Conservation (phyloP, 1,139 yeast genomes). For the Yamadazyma buinensis region DNA sequence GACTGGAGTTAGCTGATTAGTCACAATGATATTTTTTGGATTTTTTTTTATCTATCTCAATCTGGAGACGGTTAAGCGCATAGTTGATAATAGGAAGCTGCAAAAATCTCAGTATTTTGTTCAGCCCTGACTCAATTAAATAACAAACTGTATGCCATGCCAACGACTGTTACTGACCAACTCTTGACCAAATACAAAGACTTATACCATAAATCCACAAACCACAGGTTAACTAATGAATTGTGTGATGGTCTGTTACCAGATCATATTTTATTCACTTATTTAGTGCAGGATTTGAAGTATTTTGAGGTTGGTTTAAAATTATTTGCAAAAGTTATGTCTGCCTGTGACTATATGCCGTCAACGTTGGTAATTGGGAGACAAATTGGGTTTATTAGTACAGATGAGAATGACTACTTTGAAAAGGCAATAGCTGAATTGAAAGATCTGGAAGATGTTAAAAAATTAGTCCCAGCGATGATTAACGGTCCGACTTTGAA, state of each 20-base stretch:
- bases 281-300: slow-evolving; percentile 46
- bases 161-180: slow-evolving; percentile 14
- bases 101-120: slow-evolving; percentile 1
- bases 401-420: slow-evolving; percentile 49
- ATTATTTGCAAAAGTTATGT: slow-evolving; percentile 42
- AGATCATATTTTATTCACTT: slow-evolving; percentile 38
- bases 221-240: slow-evolving; percentile 44
- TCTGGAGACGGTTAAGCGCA: slow-evolving; percentile 7
- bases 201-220: slow-evolving; percentile 24
- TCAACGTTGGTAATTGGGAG: slow-evolving; percentile 40
- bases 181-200: slow-evolving; percentile 20
- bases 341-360: slow-evolving; percentile 36
- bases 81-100: slow-evolving; percentile 4
- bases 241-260: slow-evolving; percentile 44
- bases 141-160: too few relatives aligned
- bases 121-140: too few relatives aligned
- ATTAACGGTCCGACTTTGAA: slow-evolving; percentile 18
- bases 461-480: slow-evolving; percentile 19
- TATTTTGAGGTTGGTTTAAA: slow-evolving; percentile 43
- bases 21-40: not conserved
- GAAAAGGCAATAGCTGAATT: slow-evolving; percentile 29
- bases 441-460: slow-evolving; percentile 14
- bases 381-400: slow-evolving; percentile 49
- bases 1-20: not conserved
- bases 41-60: slow-evolving; percentile 2